Evolutionary conservation across 73 alveolate species (phyloP).

Genomic region (Tetrahymena borealis): DNA sequence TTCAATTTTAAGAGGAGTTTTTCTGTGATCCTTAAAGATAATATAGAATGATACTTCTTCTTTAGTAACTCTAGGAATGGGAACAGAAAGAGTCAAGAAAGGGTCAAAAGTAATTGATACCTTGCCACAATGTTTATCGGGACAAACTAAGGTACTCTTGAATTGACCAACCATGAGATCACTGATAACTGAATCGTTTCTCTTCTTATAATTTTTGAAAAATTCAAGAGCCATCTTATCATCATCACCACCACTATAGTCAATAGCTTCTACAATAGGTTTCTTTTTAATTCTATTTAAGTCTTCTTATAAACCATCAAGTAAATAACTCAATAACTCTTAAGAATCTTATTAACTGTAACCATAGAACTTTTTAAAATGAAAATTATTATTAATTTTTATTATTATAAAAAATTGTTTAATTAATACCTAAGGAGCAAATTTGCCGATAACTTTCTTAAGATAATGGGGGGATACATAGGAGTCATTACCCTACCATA

Average conservation of each 20-base stretch:
- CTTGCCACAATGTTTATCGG: constrained; percentile 51
- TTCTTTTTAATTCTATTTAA: constrained; percentile 59
- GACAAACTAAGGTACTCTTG: constrained; percentile 67
- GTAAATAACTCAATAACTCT: constrained; percentile 61
- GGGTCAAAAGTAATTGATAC: constrained; percentile 74
- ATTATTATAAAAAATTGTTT: too few relatives aligned
- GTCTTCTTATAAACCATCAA: constrained; percentile 82
- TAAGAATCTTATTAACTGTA: constrained; percentile 77
- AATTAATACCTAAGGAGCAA: constrained; percentile 18
- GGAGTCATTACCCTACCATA: constrained; percentile 74
- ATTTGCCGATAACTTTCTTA: constrained; percentile 62
- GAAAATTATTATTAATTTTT: constrained; percentile 10
- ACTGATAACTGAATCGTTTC: constrained; percentile 64
- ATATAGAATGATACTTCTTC: background rate
- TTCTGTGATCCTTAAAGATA: constrained; percentile 6
- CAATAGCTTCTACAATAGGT: constrained; percentile 63
- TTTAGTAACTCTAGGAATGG: constrained; percentile 6
- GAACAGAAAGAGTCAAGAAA: constrained; percentile 57
- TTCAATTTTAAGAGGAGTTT: constrained; percentile 8
- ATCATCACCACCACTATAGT: constrained; percentile 52
- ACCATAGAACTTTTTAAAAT: constrained; percentile 29
- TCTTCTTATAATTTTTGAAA: constrained; percentile 59
- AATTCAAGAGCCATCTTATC: constrained; percentile 54
- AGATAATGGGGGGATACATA: constrained; percentile 61
- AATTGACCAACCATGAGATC: constrained; percentile 79